A percentile compares a stretch with the other conserved stretches of the same genome.
Evolutionary conservation across 768 basidiomycete genomes (phyloP).

Genomic region (Podaxis sp.): DNA sequence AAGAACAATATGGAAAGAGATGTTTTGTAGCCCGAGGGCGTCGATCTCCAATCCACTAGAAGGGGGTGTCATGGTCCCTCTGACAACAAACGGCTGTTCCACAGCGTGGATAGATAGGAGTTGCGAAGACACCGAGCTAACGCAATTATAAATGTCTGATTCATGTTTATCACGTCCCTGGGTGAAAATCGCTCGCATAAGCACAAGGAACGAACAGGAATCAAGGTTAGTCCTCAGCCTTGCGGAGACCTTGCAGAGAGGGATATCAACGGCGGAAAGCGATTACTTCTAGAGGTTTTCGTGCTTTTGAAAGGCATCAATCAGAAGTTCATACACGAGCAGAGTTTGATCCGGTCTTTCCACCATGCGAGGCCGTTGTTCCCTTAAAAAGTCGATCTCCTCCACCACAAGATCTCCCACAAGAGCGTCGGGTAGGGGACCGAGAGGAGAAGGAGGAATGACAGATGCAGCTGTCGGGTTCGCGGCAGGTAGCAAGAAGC

Average conservation of each 20-base stretch:
- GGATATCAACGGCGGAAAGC: neutral
- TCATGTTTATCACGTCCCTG: neutral
- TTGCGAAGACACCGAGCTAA: neutral
- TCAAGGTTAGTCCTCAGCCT: neutral
- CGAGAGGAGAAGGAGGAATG: conserved; percentile 50
- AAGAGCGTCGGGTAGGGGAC: conserved; percentile 44
- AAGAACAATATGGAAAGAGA: neutral
- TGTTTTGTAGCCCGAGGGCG: neutral
- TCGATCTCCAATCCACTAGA: neutral
- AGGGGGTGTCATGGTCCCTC: neutral
- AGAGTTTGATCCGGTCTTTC: conserved; percentile 62
- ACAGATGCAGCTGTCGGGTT: conserved; percentile 25
- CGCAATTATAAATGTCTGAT: neutral
- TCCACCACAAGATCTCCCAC: conserved; percentile 55
- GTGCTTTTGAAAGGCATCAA: conserved; percentile 17
- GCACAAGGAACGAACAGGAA: neutral
- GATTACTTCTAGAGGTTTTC: neutral
- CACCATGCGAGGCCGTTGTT: conserved; percentile 83
- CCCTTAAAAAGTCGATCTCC: conserved; percentile 75
- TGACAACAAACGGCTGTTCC: neutral
- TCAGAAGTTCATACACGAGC: conserved; percentile 61
- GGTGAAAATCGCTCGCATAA: neutral
- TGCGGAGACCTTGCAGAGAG: neutral
- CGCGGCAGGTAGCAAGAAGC: conserved; percentile 36
- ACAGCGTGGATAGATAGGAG: neutral